Conservation (phyloP, 805 yeast genomes). For the Spathaspora arborariae region DNA sequence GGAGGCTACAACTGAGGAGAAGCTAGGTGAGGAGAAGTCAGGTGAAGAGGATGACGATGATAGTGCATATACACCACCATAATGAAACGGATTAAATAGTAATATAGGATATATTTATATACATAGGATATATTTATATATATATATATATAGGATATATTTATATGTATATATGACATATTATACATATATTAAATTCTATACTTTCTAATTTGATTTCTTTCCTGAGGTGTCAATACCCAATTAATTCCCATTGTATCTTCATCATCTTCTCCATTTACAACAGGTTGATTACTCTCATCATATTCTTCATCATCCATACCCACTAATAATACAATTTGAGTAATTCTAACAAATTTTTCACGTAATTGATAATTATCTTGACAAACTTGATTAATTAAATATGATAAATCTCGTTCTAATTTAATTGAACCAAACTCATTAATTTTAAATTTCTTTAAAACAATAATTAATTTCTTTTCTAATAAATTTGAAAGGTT, state of each 20-base stretch:
- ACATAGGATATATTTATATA: too few species aligned
- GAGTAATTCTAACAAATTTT: conserved; percentile 76
- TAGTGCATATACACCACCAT: background rate
- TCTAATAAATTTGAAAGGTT: conserved; percentile 58
- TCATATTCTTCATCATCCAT: conserved; percentile 64
- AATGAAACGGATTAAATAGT: background rate
- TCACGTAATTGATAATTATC: conserved; percentile 73
- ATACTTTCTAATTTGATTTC: conserved; percentile 56
- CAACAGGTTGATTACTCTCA: conserved; percentile 23
- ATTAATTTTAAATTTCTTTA: conserved; percentile 57
- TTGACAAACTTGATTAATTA: conserved; percentile 72
- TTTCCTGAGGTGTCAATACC: conserved; percentile 76
- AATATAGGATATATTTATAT: background rate
- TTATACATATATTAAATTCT: conserved; percentile 45
- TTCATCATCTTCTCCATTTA: conserved; percentile 28
- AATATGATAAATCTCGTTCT: conserved; percentile 73
- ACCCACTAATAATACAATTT: conserved; percentile 75
- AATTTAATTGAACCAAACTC: conserved; percentile 80
- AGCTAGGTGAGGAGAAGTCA: too few species aligned
- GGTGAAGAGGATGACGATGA: background rate
- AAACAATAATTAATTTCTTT: conserved; percentile 60
- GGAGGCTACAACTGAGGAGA: background rate
- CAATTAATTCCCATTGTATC: conserved; percentile 47
- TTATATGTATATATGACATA: background rate
- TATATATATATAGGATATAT: background rate